Percentiles rank a stretch among this genome's conserved stretches.
These are phyloP conservation scores for Litsea cubeba DNA, from an alignment of 164 flowering plant genomes.

Conservation along the genomic window DNA sequence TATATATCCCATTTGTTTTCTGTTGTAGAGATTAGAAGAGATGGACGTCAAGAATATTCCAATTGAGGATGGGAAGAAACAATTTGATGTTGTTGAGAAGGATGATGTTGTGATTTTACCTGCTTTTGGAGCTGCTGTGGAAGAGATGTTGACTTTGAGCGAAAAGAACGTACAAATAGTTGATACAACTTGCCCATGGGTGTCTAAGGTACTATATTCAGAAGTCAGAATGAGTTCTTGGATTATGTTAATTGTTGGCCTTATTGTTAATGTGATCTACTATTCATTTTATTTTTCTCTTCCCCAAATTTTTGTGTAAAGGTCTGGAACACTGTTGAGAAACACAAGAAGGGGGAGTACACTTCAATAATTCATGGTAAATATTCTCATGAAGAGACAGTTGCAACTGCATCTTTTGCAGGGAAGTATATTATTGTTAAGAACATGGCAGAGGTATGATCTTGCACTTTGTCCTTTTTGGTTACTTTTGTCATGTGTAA, in stretches of 20 bases:
- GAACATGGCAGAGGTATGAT: constrained; percentile 76
- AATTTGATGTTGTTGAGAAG: constrained; percentile 76
- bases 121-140: constrained; percentile 98
- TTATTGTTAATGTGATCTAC: not conserved
- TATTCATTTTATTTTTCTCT: not conserved
- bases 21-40: constrained; percentile 67
- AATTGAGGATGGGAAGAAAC: constrained; percentile 61
- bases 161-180: constrained; percentile 89
- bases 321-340: constrained; percentile 96
- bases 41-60: constrained; percentile 85
- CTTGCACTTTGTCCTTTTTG: not conserved
- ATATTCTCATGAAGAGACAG: constrained; percentile 89
- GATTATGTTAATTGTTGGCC: not conserved
- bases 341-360: constrained; percentile 93
- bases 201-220: constrained; percentile 62
- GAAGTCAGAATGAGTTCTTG: not conserved
- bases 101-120: constrained; percentile 95
- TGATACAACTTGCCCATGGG: constrained; percentile 99
- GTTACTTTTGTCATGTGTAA: not conserved
- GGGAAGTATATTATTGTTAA: constrained; percentile 84
- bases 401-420: constrained; percentile 98
- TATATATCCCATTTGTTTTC: not conserved
- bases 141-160: constrained; percentile 75
- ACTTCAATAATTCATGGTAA: constrained; percentile 97
- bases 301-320: constrained; percentile 14